Conservation (phyloP, 306 rosid species). For the Medicago arabica region DNA sequence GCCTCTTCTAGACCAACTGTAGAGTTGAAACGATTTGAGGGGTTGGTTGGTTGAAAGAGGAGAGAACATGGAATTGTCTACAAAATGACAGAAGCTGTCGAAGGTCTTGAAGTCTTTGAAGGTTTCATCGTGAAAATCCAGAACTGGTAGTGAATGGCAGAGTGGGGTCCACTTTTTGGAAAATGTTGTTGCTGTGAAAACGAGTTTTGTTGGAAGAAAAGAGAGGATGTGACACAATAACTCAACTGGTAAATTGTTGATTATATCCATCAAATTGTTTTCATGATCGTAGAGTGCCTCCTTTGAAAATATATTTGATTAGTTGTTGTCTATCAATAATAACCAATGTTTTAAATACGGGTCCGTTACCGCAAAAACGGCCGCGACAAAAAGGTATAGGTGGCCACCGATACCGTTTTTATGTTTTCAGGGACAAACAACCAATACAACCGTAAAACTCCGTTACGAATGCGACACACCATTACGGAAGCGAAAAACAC, state of each 20-base stretch:
- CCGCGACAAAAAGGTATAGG: too few relatives aligned
- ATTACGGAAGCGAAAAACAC: too few relatives aligned
- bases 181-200: not conserved
- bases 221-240: not conserved
- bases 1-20: not conserved
- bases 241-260: not conserved
- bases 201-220: not conserved
- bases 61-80: not conserved
- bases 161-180: not conserved
- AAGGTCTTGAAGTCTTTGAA: not conserved
- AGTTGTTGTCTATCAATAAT: too few relatives aligned
- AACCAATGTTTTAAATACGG: too few relatives aligned
- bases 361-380: too few relatives aligned
- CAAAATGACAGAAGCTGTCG: not conserved
- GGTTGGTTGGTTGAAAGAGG: not conserved
- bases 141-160: not conserved
- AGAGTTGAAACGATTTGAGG: not conserved
- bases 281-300: too few relatives aligned
- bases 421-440: too few relatives aligned
- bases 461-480: too few relatives aligned
- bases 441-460: too few relatives aligned
- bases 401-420: too few relatives aligned
- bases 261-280: not conserved
- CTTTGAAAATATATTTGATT: too few relatives aligned
- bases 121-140: not conserved